Conservation (phyloP, 1,139 yeast genomes). For the Protomyces arabidopsidicola region DNA sequence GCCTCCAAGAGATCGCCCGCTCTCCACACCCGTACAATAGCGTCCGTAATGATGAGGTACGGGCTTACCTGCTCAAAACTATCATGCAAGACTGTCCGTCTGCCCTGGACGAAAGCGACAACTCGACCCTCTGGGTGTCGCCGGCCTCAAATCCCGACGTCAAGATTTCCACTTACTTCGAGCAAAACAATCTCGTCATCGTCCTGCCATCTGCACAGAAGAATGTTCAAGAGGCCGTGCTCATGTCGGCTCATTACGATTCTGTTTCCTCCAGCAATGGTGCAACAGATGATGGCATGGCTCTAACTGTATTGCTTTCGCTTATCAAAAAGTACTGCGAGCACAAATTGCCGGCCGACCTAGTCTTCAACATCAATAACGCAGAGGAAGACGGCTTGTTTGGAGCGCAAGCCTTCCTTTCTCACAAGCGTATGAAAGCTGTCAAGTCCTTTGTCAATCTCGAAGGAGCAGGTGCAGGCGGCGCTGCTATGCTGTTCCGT, state of each 20-base stretch:
- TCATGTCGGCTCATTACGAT: conserved; percentile 83
- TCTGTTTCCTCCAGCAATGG: conserved; percentile 86
- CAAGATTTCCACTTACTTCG: conserved; percentile 13
- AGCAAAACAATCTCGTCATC: conserved; percentile 19
- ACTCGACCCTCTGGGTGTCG: conserved; percentile 2
- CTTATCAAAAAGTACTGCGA: conserved; percentile 52
- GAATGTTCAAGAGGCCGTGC: conserved; percentile 55
- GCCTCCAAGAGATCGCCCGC: conserved; percentile 46
- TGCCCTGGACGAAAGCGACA: conserved; percentile 19
- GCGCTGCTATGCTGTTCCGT: conserved; percentile 76
- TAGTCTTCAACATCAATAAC: conserved; percentile 80
- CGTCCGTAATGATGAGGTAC: conserved; percentile 68
- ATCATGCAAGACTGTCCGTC: conserved; percentile 11
- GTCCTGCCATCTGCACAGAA: conserved; percentile 4
- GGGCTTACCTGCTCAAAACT: conserved; percentile 52
- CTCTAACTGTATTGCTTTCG: conserved; percentile 78
- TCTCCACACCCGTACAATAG: conserved; percentile 75
- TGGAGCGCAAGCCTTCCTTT: conserved; percentile 72
- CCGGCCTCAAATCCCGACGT: neutral
- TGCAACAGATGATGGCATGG: conserved; percentile 90
- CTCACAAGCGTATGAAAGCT: conserved; percentile 67
- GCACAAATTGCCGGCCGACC: conserved; percentile 60
- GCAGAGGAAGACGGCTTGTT: conserved; percentile 84
- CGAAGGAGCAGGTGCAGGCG: conserved; percentile 97
- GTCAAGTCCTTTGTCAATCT: conserved; percentile 69